These are phyloP conservation scores for Sphenostylis stenocarpa DNA, from an alignment of 306 rosid genomes.

Conservation along the genomic window DNA sequence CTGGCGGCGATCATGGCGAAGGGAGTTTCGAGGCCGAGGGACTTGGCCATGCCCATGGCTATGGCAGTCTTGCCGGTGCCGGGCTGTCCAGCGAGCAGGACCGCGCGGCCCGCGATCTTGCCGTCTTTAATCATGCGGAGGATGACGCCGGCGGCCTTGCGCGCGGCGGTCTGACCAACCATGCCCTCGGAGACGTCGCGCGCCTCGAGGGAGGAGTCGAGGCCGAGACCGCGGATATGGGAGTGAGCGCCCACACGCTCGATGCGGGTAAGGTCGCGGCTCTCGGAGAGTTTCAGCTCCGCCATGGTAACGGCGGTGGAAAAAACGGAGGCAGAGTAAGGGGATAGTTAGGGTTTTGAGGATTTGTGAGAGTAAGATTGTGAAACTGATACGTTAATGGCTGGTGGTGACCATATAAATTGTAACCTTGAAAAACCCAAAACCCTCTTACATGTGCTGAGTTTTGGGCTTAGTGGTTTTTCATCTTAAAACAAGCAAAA, in stretches of 20 bases:
- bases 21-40: conserved; percentile 91
- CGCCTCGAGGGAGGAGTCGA: conserved; percentile 81
- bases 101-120: conserved; percentile 89
- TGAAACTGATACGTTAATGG: not conserved
- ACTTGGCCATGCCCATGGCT: conserved; percentile 99
- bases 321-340: not conserved
- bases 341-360: not conserved
- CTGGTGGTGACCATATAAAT: not conserved
- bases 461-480: too few relatives aligned
- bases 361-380: not conserved
- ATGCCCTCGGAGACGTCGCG: conserved; percentile 91
- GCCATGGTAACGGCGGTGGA: conserved; percentile 39
- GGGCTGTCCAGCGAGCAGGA: conserved; percentile 88
- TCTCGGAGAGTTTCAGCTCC: conserved; percentile 80
- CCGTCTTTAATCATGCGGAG: conserved; percentile 93
- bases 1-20: conserved; percentile 97
- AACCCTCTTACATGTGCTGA: not conserved
- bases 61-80: conserved; percentile 99
- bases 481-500: too few relatives aligned
- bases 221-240: conserved; percentile 96
- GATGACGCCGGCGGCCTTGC: conserved; percentile 92
- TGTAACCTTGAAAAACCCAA: not conserved
- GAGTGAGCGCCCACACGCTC: conserved; percentile 99
- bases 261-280: conserved; percentile 89
- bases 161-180: conserved; percentile 93